These are phyloP conservation scores for Phytophthora crassamura DNA, from an alignment of 352 stramenopile genomes.

Conservation along the genomic window DNA sequence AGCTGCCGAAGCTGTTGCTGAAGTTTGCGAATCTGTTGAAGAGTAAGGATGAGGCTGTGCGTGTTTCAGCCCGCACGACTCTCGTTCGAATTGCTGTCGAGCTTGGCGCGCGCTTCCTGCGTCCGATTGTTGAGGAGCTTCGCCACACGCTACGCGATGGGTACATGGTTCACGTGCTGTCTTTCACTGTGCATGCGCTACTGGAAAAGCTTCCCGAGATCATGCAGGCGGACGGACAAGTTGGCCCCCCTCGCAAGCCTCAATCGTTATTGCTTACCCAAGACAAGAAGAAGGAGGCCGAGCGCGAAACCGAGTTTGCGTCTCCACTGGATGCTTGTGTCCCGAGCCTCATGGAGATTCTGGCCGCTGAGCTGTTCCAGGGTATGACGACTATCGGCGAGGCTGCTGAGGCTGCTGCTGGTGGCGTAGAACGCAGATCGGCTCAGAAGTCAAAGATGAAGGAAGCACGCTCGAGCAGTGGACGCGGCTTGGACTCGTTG, in stretches of 20 bases:
- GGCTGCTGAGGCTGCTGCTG: constrained; percentile 41
- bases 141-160: constrained; percentile 82
- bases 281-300: constrained; percentile 33
- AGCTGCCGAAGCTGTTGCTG: constrained; percentile 95
- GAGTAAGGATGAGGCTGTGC: constrained; percentile 93
- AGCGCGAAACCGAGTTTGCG: constrained; percentile 41
- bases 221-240: constrained; percentile 49
- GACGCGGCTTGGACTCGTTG: constrained; percentile 75
- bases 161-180: constrained; percentile 89
- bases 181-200: constrained; percentile 88
- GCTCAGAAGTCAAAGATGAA: constrained; percentile 90
- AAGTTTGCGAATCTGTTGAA: constrained; percentile 89
- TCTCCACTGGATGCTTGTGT: constrained; percentile 83
- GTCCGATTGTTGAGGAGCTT: constrained; percentile 87
- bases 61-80: constrained; percentile 92
- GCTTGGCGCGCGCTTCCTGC: constrained; percentile 87
- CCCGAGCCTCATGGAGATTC: constrained; percentile 82
- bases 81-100: constrained; percentile 95
- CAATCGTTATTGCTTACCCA: constrained; percentile 29
- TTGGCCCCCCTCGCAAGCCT: constrained; percentile 25
- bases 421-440: constrained; percentile 47
- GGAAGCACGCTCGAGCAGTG: constrained; percentile 76
- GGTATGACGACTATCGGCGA: constrained; percentile 46
- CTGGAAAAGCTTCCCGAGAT: constrained; percentile 81
- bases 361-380: constrained; percentile 86